Base-by-base conservation (phyloP, 805 yeast species). In the Lipomyces chichibuensis region DNA sequence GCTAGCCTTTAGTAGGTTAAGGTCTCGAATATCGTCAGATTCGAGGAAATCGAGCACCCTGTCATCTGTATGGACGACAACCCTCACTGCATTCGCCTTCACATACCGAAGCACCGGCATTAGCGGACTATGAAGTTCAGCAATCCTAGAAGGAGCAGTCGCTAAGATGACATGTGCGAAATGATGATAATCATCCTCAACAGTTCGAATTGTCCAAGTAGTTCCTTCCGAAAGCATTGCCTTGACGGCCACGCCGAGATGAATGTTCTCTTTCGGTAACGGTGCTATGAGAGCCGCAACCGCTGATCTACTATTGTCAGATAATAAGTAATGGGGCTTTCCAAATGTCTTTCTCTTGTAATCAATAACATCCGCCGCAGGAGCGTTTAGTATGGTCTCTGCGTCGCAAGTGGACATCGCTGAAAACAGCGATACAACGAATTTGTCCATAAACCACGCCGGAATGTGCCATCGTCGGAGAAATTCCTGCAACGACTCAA, bases 361-460 rank as follows among this genome's bases (percentile, higher is more conserved):
- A 32, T 67, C 71, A n/a, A 65, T 54, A 9, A 67, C 37, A 35
- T 67, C 71, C 7, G 64, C 58, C 14, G 71, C 71, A 7, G 71
- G 71, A 13, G 70, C 62, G n/a, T 27, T 32, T 23, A 55, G 60
- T 6, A 67, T 59, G 5, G 60, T 46, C n/a, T 49, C 59, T 2
- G 33, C 51, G 2, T 55, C 27, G 53, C 71, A 62, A 9, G 71
- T 67, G 2, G 69, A 58, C 66, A 67, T 62, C 2, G 69, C 71
- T 33, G 63, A 55, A 57, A 67, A 67, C 53, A 67, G 51, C 6
- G 71, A 56, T 7, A 57, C 58, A 54, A 67, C 57, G 46, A 61
- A 67, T 14, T 54, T 37, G 29, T 53, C 57, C 17, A 62, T 54
- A 37, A 67, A 67, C 69, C 69, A 65, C 7, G 27, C 7, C 17